Base-by-base conservation (phyloP, 441 rosid genomes). In the Erodium chrysanthum region DNA sequence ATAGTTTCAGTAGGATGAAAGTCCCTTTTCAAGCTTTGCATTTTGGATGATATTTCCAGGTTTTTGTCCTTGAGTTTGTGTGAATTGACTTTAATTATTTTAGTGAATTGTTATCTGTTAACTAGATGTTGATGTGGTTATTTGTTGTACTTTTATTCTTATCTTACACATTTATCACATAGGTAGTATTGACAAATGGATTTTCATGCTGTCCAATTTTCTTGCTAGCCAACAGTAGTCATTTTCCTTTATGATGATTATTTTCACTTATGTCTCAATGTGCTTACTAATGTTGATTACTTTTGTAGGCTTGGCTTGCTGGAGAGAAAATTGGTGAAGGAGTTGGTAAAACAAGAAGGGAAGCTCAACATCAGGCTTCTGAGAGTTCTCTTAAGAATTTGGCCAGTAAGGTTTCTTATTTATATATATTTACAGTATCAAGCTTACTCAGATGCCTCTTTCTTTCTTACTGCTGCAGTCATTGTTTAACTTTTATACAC, bases 311-410 rank as follows among this genome's bases (percentile, higher is more conserved):
- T 75, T 86, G 92, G 98, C 80, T 95, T 81, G 86, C 84, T 12
- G 98, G 96, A 75, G 80, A 85, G 79, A 90, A 82, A 79, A 76
- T 89, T 73, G 92, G 99, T 42, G 86, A 88, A 75, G 97, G 92
- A 67, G 76, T 79, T 73, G 97, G 97, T 62, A 87, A 84, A 78
- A 84, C 97, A 46, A 92, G 96, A 82, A 82, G 90, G 80, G 96
- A 92, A 84, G 97, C 98, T 40, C 90, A 81, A 71, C 78, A 69
- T 37, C 86, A 80, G 74, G 97, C 98, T 20, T 92, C 99, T 58
- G 96, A 87, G 76, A 80, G 61, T 82, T 92, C 93, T 68, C 73
- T 95, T 23, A 85, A 86, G 73, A 75, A 81, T 64, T 84, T 92
- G 73, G 96, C 99, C 61, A 74, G 99, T 95, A 76, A 79, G 87